A percentile compares a stretch with the other conserved stretches of the same genome.
These are phyloP conservation scores for Laburnicola sp. DNA, from an alignment of 2,329 filamentous ascomycete species.

Conservation along the genomic window DNA sequence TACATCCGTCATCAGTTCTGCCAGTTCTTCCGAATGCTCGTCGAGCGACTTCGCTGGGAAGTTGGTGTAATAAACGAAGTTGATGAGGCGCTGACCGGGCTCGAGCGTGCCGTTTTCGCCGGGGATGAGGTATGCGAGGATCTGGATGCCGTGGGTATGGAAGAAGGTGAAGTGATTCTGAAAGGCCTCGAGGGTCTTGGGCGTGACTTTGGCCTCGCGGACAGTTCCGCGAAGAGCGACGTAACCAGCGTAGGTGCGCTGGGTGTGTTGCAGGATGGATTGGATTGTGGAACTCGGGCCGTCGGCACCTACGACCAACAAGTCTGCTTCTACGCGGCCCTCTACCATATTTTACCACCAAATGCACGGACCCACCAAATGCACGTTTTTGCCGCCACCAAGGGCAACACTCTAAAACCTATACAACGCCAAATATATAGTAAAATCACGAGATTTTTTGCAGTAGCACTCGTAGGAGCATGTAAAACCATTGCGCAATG, in stretches of 20 bases:
- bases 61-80: conserved; percentile 55
- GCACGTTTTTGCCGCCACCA: too few relatives aligned
- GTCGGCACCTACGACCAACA: conserved; percentile 37
- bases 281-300: conserved; percentile 39
- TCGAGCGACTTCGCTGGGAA: conserved; percentile 29
- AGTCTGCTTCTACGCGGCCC: conserved; percentile 28
- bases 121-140: conserved; percentile 52
- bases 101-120: conserved; percentile 46
- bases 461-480: too few relatives aligned
- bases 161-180: conserved; percentile 49
- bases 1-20: conserved; percentile 51
- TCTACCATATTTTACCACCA: not conserved
- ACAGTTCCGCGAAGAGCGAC: conserved; percentile 39
- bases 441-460: too few relatives aligned
- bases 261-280: conserved; percentile 21
- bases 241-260: conserved; percentile 39
- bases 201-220: conserved; percentile 26
- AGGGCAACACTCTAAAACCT: too few relatives aligned
- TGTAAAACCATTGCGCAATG: too few relatives aligned
- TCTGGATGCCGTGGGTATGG: conserved; percentile 43
- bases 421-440: too few relatives aligned
- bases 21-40: conserved; percentile 45
- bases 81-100: conserved; percentile 49
- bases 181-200: conserved; percentile 32
- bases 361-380: too few relatives aligned